Evolutionary conservation across 805 yeast species (phyloP).

Genomic region (Lachancea kluyveri): DNA sequence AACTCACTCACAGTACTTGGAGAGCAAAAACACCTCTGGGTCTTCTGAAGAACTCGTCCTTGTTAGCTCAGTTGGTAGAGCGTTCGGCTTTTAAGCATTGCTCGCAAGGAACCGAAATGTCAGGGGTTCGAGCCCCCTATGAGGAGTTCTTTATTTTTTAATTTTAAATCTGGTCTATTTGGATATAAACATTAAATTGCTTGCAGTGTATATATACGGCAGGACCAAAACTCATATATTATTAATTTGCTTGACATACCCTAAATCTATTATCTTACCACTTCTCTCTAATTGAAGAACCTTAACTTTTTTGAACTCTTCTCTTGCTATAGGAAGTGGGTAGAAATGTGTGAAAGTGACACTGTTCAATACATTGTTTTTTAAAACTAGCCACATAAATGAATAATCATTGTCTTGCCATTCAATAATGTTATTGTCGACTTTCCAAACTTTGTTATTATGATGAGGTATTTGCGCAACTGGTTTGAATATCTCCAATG

Average conservation of each 20-base stretch:
- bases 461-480: background rate
- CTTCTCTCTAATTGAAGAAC: background rate
- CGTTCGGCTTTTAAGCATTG: conserved; percentile 56
- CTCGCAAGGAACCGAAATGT: conserved; percentile 41
- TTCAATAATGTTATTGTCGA: background rate
- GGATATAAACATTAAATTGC: too few species aligned
- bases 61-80: conserved; percentile 66
- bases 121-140: conserved; percentile 48
- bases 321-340: background rate
- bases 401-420: conserved; percentile 3
- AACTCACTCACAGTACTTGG: too few species aligned
- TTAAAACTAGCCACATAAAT: conserved; percentile 6
- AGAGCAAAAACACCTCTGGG: too few species aligned
- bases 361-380: conserved; percentile 2
- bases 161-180: background rate
- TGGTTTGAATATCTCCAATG: conserved; percentile 2
- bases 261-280: too few species aligned
- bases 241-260: too few species aligned
- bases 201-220: too few species aligned
- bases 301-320: background rate
- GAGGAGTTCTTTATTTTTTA: conserved; percentile 34
- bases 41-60: conserved; percentile 35
- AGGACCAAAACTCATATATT: too few species aligned
- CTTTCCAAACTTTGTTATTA: background rate
- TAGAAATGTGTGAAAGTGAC: conserved; percentile 3